These are phyloP conservation scores for Tulasnella sp. DNA, from an alignment of 768 basidiomycete species.

Conservation along the genomic window DNA sequence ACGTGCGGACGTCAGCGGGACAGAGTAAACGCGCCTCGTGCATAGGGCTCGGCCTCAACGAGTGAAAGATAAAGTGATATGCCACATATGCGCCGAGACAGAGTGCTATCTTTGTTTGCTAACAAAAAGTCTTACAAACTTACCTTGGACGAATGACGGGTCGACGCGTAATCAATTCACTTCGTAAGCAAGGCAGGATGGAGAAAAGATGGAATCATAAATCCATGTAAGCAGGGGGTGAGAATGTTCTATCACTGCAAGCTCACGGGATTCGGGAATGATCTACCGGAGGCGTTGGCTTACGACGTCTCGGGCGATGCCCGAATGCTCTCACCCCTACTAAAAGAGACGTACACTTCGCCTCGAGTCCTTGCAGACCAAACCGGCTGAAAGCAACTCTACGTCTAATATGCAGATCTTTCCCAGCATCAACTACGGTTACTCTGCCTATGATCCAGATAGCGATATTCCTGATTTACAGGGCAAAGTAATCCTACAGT, in stretches of 20 bases:
- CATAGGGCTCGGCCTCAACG: not conserved
- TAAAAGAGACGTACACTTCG: not conserved
- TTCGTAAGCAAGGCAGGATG: not conserved
- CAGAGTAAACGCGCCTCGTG: not conserved
- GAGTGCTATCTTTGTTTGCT: not conserved
- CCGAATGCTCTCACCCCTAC: not conserved
- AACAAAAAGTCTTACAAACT: not conserved
- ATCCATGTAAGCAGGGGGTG: not conserved
- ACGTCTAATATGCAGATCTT: not conserved
- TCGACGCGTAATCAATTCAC: no score
- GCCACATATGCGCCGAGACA: not conserved
- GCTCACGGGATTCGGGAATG: not conserved
- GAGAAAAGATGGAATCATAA: not conserved
- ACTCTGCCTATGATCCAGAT: not conserved
- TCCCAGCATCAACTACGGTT: not conserved
- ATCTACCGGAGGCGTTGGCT: not conserved
- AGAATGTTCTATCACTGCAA: not conserved
- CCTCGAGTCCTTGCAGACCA: not conserved
- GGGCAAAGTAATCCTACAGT: not conserved
- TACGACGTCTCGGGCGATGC: not conserved
- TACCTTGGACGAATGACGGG: no score
- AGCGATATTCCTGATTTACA: not conserved
- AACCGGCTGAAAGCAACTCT: not conserved
- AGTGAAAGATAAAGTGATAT: not conserved
- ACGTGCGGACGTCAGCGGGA: not conserved